Base-by-base conservation (phyloP, 441 rosid genomes). In the Viola pubescens region DNA sequence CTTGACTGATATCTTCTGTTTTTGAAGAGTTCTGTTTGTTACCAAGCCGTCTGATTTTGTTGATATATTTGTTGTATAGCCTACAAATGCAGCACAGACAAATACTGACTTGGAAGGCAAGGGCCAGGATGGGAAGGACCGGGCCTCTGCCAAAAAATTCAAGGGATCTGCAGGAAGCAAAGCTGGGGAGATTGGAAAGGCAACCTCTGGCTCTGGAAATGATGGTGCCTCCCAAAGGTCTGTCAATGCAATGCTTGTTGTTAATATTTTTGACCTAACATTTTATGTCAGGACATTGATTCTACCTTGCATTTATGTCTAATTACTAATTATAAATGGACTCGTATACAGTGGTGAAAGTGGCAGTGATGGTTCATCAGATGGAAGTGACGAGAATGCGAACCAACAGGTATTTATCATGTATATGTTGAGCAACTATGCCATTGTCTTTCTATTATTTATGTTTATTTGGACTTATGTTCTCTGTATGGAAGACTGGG, bases 291-390 rank as follows among this genome's bases (percentile, higher is more conserved):
- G 1, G 34, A 26, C 34, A 26, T 1, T 26, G 34, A 26, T 26
- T 26, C 34, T 26, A 26, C 34, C 34, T 26, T 26, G 34, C 34
- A 26, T 26, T 1, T 26, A 26, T 26, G 34, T 26, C 34, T 26
- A 26, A 26, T 26, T 26, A 0, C 34, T 26, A 26, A 26, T 26
- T 26, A 26, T 26, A 26, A 26, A 26, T 26, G 34, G 34, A 26
- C 40, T 48, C 75, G 58, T 63, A 56, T 10, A 63, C 84, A 94
- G 97, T 73, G 91, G 68, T 69, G 97, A 88, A 47, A 94, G 89
- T 70, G 94, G 81, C n/a, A 84, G 91, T 40, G 99, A 83, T 51
- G 99, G 97, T 59, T 87, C 99, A 52, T 85, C 98, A 60, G 97
- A 88, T 68, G 95, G 72, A 68, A 87, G 82, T 52, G 91, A 82